Evolutionary conservation across 805 yeast genomes (phyloP), one percentile per base, ranked within the genome.

Genomic region (Suhomyces xylopsoci): DNA sequence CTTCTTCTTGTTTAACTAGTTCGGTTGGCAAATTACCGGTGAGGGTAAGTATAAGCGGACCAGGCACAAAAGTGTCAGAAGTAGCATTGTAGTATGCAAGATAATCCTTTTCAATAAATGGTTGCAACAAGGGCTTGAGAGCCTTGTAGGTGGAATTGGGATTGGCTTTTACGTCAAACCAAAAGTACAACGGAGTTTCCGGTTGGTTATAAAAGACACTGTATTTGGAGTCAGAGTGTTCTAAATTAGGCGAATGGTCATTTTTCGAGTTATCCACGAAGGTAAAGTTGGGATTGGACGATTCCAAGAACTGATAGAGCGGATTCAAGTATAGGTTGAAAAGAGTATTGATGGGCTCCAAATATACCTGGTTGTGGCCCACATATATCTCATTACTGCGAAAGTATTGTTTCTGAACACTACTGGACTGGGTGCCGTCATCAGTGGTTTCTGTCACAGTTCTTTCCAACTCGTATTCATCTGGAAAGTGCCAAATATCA

Each of bases 11-110:
- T 45, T 60, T 57, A 2, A 73, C 65, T 7, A 60, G 53, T 15
- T 71, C 79, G 40, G 67, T 59, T 1, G 91, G 90, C 26, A 81
- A 74, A 58, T 83, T 77, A 1, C 94, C 94, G 0, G 91, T 87
- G 28, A 85, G 76, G 6, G 87, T 77, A 5, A 87, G 71, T 0
- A 88, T 79, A 8, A 88, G 51, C 4, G 90, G 90, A 1, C 85
- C 85, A 47, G 72, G 66, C 2, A 65, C 64, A 51, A 77, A 62
- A 20, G 62, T 56, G 0, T 69, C 62, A 2, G 68, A 56, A 2
- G 58, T 55, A 12, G 69, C 58, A 58, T 83, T 77, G 59, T 69
- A 82, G 50, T 74, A 71, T 1, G 87, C 76, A 41, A 88, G 63
- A 62, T 79, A 87, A 2, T 73, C 77, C 22, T 70, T 67, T 15